phyloP scores from a whole-genome alignment of 129 eudicot species.

The Pulicaria dysenterica region DNA sequence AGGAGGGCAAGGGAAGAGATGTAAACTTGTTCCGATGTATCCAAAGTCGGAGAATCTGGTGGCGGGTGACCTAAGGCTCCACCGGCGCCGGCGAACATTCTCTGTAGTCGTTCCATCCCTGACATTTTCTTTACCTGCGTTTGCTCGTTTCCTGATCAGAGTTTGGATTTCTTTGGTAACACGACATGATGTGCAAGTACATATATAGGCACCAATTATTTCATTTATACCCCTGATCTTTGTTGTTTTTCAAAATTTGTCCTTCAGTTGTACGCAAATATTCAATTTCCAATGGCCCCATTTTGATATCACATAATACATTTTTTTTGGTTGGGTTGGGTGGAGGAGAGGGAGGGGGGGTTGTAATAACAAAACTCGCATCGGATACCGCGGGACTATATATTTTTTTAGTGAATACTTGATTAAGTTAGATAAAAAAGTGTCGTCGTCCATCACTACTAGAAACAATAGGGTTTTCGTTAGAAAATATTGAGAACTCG shows the following conservation, averaged over 20 bases:
- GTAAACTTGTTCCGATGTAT: constrained; percentile 94
- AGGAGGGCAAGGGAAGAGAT: constrained; percentile 91
- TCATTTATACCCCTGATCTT: constrained; percentile 16
- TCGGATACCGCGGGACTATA: too few species aligned
- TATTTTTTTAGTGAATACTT: too few species aligned
- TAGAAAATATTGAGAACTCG: too few species aligned
- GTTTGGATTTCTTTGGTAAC: constrained; percentile 52
- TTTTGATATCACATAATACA: neutral
- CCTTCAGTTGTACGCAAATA: neutral
- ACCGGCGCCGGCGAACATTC: constrained; percentile 99
- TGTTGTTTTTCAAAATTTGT: neutral
- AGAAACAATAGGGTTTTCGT: too few species aligned
- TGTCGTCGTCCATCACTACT: too few species aligned
- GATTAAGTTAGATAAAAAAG: too few species aligned
- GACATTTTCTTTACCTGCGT: constrained; percentile 25
- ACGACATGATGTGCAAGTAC: constrained; percentile 20
- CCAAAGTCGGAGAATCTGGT: constrained; percentile 87
- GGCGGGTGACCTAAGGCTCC: constrained; percentile 89
- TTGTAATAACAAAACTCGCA: too few species aligned
- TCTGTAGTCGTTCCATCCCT: constrained; percentile 77
- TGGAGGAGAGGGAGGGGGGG: too few species aligned
- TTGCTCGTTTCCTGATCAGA: constrained; percentile 13
- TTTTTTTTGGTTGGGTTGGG: too few species aligned
- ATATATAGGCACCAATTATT: neutral
- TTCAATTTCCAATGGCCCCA: neutral